Percentiles rank a stretch among this genome's conserved stretches.
These are phyloP conservation scores for Draba incana DNA, from an alignment of 345 rosid species.

Conservation along the genomic window DNA sequence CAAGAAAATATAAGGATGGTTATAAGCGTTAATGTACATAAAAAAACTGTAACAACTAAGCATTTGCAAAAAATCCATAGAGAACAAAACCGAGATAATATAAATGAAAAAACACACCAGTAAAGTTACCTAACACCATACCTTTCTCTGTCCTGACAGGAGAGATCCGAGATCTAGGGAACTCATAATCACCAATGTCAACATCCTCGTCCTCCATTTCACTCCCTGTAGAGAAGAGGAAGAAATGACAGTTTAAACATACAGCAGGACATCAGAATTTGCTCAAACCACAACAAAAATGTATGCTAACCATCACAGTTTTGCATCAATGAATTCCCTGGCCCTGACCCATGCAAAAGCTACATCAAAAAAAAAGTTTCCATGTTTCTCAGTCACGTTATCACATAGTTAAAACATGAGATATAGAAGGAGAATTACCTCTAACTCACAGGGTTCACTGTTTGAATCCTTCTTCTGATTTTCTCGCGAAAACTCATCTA, in stretches of 20 bases:
- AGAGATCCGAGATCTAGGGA: constrained; percentile 47
- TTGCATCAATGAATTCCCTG: constrained; percentile 66
- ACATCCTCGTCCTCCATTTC: constrained; percentile 64
- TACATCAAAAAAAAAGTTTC: constrained; percentile 39
- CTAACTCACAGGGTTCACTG: constrained; percentile 69
- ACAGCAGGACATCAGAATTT: background rate
- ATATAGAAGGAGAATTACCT: constrained; percentile 51
- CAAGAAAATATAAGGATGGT: constrained; percentile 4
- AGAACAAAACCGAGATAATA: background rate
- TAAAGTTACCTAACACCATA: constrained; percentile 55
- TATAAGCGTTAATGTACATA: background rate
- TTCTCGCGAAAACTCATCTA: constrained; percentile 63
- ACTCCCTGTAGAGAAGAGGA: constrained; percentile 50
- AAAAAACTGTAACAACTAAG: background rate
- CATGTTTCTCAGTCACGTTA: constrained; percentile 17
- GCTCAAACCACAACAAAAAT: constrained; percentile 10
- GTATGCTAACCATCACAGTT: constrained; percentile 59
- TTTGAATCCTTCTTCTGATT: constrained; percentile 47
- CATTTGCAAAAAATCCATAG: background rate
- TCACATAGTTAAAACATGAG: constrained; percentile 11
- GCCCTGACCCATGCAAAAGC: constrained; percentile 65
- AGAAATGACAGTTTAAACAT: constrained; percentile 5
- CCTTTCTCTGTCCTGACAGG: constrained; percentile 58
- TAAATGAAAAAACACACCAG: constrained; percentile 35
- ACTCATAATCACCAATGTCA: constrained; percentile 70